A percentile compares a stretch with the other conserved stretches of the same genome.
These are phyloP conservation scores for Talaromyces sp. DNA, from an alignment of 2,329 filamentous ascomycete species.

Conservation along the genomic window DNA sequence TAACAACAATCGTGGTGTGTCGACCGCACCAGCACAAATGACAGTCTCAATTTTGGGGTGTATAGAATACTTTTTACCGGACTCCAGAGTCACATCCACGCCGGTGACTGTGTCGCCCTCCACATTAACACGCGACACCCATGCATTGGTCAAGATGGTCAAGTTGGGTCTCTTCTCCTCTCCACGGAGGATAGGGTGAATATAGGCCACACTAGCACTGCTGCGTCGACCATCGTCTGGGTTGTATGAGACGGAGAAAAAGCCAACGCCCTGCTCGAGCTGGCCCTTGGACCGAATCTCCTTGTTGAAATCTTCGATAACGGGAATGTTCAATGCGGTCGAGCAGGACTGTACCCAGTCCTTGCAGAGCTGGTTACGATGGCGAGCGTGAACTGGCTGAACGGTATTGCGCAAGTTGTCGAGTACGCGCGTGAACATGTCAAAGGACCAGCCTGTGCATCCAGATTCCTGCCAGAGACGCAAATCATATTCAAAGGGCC, in stretches of 20 bases:
- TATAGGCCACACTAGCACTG: constrained; percentile 86
- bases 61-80: constrained; percentile 54
- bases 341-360: constrained; percentile 85
- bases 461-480: constrained; percentile 79
- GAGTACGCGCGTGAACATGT: constrained; percentile 75
- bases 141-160: constrained; percentile 81
- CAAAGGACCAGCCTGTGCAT: constrained; percentile 81
- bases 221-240: constrained; percentile 80
- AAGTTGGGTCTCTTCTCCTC: constrained; percentile 80
- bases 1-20: constrained; percentile 68
- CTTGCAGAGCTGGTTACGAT: constrained; percentile 85
- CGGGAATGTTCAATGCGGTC: constrained; percentile 72
- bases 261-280: constrained; percentile 74
- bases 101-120: constrained; percentile 67
- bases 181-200: constrained; percentile 82
- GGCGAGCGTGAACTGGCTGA: constrained; percentile 78
- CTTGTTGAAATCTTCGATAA: constrained; percentile 82
- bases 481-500: constrained; percentile 84
- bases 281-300: constrained; percentile 72
- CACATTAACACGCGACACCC: constrained; percentile 79
- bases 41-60: constrained; percentile 71
- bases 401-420: constrained; percentile 87
- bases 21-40: constrained; percentile 74
- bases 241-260: constrained; percentile 90
- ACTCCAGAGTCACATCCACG: constrained; percentile 65